Base-by-base conservation (phyloP, 2,329 filamentous ascomycete genomes). In the Endoconidiophora polonica region DNA sequence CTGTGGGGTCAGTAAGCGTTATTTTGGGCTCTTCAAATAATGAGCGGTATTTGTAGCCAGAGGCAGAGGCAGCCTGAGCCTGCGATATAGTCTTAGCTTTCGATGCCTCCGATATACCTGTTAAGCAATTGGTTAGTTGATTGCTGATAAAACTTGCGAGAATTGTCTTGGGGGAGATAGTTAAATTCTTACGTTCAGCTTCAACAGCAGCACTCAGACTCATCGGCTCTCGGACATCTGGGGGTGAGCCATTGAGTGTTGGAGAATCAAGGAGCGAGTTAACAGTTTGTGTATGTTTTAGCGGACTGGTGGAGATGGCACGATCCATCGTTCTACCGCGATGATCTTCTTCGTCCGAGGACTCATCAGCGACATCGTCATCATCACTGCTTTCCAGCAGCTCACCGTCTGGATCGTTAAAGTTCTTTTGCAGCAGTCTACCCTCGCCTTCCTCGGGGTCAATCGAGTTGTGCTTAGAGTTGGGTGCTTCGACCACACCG, bases 191-290 rank as follows among this genome's bases (percentile, higher is more conserved):
- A 85, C 86, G 75, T 61, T 90, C 84, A 70, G 86, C 81, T 60
- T 90, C 81, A 1, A 81, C 80, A 5, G 82, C 83, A 38, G 81
- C 83, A 48, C 88, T 66, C 50, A 87, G 62, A 58, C 79, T 86
- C 59, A 70, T 66, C 1, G 72, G 68, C 57, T 68, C 69, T 52
- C 65, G 29, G 9, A 33, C 7, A 23, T 22, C 40, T 20, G 40
- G 40, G 5, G 40, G 40, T 23, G 40, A 23, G 40, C 40, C 40
- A 3, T 18, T 42, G 18, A 16, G 29, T 12, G 46, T 20, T 4
- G 46, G 37, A 10, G 7, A 16, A 10, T 49, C 48, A 4, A 44
- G 20, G 20, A 44, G 29, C 40, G 48, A 49, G 20, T 33, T 44
- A 7, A 49, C 48, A 14, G 44, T 42, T 20, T 44, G 40, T n/a